Conservation (phyloP, 176 grass and related monocot genomes). For the Oryza officinalis region DNA sequence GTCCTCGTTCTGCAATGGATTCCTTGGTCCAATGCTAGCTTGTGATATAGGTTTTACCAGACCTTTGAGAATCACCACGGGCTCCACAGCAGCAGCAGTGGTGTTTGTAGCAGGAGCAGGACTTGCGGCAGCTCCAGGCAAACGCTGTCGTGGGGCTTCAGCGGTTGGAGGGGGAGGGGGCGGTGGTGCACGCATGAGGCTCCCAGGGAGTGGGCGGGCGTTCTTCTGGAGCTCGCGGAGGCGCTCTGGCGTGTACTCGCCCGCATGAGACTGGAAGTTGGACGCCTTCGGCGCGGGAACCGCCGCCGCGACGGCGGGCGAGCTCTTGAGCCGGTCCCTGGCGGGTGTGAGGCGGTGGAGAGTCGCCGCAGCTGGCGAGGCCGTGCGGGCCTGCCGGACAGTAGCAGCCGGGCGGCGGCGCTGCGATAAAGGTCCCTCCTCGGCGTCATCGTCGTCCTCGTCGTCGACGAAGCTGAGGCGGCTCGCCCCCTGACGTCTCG, state of each 20-base stretch:
- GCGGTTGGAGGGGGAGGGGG: conserved; percentile 1
- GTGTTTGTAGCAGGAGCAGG: conserved; percentile 3
- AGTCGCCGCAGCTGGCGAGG: conserved; percentile 42
- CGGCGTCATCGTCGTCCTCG: conserved; percentile 69
- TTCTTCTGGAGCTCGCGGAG: conserved; percentile 97
- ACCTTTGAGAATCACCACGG: conserved; percentile 81
- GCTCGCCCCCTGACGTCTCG: conserved; percentile 49
- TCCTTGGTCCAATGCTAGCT: conserved; percentile 35
- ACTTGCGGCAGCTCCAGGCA: conserved; percentile 22
- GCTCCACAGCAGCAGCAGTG: conserved; percentile 28
- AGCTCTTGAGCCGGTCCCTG: conserved; percentile 55
- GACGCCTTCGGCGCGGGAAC: conserved; percentile 54
- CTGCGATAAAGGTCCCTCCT: conserved; percentile 44
- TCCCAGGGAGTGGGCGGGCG: conserved; percentile 70
- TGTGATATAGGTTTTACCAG: conserved; percentile 69
- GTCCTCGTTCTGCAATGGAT: conserved; percentile 25
- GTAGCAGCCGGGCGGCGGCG: conserved; percentile 37
- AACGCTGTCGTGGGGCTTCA: conserved; percentile 26
- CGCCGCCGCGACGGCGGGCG: background rate
- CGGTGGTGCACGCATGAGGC: conserved; percentile 39
- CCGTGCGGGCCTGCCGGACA: conserved; percentile 12
- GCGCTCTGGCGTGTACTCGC: conserved; percentile 91
- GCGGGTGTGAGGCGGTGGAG: conserved; percentile 61
- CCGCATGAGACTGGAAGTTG: conserved; percentile 83
- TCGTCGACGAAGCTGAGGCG: conserved; percentile 96